Base-by-base conservation (phyloP, 306 rosid species). In the Trifolium dubium region DNA sequence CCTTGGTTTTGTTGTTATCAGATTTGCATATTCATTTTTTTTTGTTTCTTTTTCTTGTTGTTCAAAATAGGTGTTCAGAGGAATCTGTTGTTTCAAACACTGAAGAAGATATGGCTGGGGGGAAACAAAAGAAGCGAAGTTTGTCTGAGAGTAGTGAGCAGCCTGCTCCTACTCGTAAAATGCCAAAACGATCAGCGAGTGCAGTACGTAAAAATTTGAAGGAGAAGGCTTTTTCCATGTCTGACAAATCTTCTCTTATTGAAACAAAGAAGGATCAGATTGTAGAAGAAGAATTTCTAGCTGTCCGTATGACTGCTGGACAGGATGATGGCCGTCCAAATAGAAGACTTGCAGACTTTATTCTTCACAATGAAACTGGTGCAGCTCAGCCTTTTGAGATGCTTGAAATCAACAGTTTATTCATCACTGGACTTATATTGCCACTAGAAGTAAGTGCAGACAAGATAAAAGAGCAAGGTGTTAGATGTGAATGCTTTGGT, bases 121-220 rank as follows among this genome's bases (percentile, higher is more conserved):
- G 28, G 14, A 83, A 81, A 56, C 85, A 62, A 55, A 91, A 79
- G 83, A 91, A 93, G 83, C 85, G 96, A 17, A 59, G 39, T 71
- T 80, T 68, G 67, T 70, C 87, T 4, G 86, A 77, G 53, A 65
- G 18, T 12, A 65, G 50, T 61, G 96, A 89, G 62, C 84, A 74
- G 77, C 76, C 84, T 15, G 17, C 83, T 62, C 83, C 83, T 46
- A 76, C 84, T 6, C 81, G 96, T 15, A 91, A 92, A 81, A 79
- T 86, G 96, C 99, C 99, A 5, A 92, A 66, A 83, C 89, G 99
- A 37, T 90, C 99, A 35, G 95, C 97, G 10, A 91, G 95, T 50
- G 97, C 96, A 18, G 90, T 96, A 2, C 75, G 88, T 63, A 81
- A 62, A 60, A 83, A 83, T 84, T 85, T 94, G 68, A 92, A 86